Base-by-base conservation (phyloP, 1,284 basidiomycete genomes). In the Coniophora puteana region DNA sequence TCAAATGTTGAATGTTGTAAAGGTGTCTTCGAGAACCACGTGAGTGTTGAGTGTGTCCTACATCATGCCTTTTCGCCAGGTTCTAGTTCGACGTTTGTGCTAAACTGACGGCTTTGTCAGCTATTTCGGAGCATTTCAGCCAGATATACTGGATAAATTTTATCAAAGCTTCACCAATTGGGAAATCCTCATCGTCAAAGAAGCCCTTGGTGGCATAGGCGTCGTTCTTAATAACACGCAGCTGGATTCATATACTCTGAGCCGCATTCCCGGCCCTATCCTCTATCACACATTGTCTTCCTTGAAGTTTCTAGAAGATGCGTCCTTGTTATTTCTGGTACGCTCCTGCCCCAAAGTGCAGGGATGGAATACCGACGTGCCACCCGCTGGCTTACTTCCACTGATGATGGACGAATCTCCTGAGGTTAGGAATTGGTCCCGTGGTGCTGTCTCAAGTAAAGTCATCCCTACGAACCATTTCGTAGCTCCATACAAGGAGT, bases 211-310 rank as follows among this genome's bases (percentile, higher is more conserved):
- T 13, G 58, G 59, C 8, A 59, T 63, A 24, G 61, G 65, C 11
- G 51, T 76, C 26, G 24, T 40, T 47, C 23, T 49, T 42, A 42
- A 54, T 52, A 34, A 59, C 67, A 20, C 54, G 76, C 1, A 59
- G 60, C n/a, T n/a, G n/a, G n/a, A n/a, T n/a, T n/a, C n/a, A n/a
- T n/a, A n/a, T n/a, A n/a, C n/a, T n/a, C n/a, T n/a, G n/a, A n/a
- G n/a, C n/a, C 7, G 59, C 68, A 60, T 74, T 4, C 67, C 75
- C 8, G 58, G 74, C 8, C 69, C 76, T 0, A 51, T 79, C 35
- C 50, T 79, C 4, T 90, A 86, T 57, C 81, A 87, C 35, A 71
- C 83, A 40, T 61, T 90, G 40, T 78, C 74, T 22, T 87, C 87
- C 62, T 67, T 81, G 45, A 64, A 64, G 17, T 62, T 90, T 32